phyloP scores from a whole-genome alignment of 2,329 filamentous ascomycete genomes.

The Curvularia eragrostidis region DNA sequence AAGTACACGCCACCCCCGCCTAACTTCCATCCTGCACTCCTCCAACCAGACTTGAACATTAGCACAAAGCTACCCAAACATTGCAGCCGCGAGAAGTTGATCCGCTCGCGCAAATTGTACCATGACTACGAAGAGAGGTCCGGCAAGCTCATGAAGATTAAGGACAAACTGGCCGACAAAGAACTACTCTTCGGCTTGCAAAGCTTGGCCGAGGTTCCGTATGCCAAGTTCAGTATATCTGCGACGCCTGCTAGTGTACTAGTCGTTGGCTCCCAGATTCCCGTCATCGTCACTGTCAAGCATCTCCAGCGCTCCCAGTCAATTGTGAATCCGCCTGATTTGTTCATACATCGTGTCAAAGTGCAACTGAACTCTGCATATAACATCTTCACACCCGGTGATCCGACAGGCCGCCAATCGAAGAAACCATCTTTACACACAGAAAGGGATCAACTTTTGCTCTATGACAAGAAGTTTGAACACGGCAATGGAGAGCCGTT shows the following conservation, averaged over 20 bases:
- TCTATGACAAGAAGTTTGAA: conserved; percentile 30
- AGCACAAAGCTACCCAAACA: conserved; percentile 25
- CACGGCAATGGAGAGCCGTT: conserved; percentile 23
- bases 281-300: conserved; percentile 27
- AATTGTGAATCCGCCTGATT: conserved; percentile 27
- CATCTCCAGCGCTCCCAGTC: conserved; percentile 38
- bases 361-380: conserved; percentile 27
- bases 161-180: conserved; percentile 30
- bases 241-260: conserved; percentile 32
- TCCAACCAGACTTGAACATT: conserved; percentile 26
- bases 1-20: conserved; percentile 19
- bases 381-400: conserved; percentile 25
- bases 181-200: conserved; percentile 32
- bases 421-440: conserved; percentile 13
- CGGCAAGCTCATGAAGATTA: conserved; percentile 30
- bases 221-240: conserved; percentile 32
- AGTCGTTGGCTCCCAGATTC: conserved; percentile 24
- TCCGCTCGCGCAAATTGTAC: conserved; percentile 32
- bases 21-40: conserved; percentile 25
- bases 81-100: conserved; percentile 28
- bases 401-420: conserved; percentile 9
- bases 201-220: conserved; percentile 29
- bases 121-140: conserved; percentile 27
- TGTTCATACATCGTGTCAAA: conserved; percentile 34
- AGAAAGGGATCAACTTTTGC: conserved; percentile 15